A percentile compares a stretch with the other conserved stretches of the same genome.
phyloP scores from a whole-genome alignment of 129 eudicot species.

The Sambucus nigra region DNA sequence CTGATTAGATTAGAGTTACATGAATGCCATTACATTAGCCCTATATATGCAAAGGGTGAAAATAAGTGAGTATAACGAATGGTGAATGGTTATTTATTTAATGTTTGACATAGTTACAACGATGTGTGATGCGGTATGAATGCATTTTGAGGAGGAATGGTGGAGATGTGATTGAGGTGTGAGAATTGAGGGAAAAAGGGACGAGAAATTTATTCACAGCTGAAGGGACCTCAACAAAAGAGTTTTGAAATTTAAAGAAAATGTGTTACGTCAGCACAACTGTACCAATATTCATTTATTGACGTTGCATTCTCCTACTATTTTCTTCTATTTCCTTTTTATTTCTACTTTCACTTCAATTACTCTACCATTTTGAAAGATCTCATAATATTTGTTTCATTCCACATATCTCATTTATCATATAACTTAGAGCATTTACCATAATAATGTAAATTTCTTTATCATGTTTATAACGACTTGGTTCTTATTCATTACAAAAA shows the following conservation, averaged over 20 bases:
- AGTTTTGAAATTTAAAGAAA: slow-evolving; percentile 3
- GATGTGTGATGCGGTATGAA: too few species aligned
- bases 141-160: slow-evolving; percentile 11
- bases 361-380: too few species aligned
- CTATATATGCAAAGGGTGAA: not conserved
- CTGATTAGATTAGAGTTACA: slow-evolving; percentile 10
- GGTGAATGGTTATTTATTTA: slow-evolving; percentile 9
- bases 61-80: not conserved
- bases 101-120: slow-evolving; percentile 7
- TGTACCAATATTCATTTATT: slow-evolving; percentile 9
- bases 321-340: not conserved
- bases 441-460: too few species aligned
- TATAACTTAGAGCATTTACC: too few species aligned
- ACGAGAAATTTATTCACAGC: not conserved
- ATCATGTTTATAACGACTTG: too few species aligned
- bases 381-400: too few species aligned
- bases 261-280: slow-evolving; percentile 14
- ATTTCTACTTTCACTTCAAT: too few species aligned
- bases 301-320: not conserved
- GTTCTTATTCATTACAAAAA: too few species aligned
- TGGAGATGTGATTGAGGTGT: slow-evolving; percentile 6
- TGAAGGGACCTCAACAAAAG: slow-evolving; percentile 4
- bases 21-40: slow-evolving; percentile 10
- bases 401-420: too few species aligned
- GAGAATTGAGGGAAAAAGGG: slow-evolving; percentile 10